Base-by-base conservation (phyloP, 2,329 filamentous ascomycete genomes). In the Paecilomyces dactylethromorphus region DNA sequence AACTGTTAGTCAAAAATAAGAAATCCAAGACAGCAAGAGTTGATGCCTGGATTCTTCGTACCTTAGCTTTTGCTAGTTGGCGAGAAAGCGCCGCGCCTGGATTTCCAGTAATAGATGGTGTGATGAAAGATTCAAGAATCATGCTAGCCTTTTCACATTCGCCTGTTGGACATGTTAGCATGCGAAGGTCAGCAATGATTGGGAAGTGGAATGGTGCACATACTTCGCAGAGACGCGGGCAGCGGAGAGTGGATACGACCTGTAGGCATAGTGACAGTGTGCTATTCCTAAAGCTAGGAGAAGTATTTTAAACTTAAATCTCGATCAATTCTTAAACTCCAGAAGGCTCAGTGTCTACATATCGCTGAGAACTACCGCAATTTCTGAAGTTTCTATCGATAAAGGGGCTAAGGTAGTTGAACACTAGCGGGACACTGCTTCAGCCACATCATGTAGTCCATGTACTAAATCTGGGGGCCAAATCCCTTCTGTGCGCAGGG, bases 21-120 rank as follows among this genome's bases (percentile, higher is more conserved):
- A 15, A n/a, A 26, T 26, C n/a, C 50, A 45, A 50, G 21, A 39
- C 32, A 12, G 21, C 29, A 33, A 8, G 12, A n/a, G 24, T 53
- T 26, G 45, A 15, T 18, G 26, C 3, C 32, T 24, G 56, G 18
- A 50, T 18, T 21, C 13, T 24, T 35, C 32, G 49, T 54, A 88
- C 87, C 83, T 96, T 93, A 66, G 91, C 91, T 74, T 90, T 90
- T 64, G 88, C 87, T 67, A 95, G 86, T 49, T 85, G 82, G 4
- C 90, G 90, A 56, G 91, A 91, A 66, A 96, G 95, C 71, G 95
- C 86, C 75, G 94, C 94, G 74, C 94, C 91, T 59, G 91, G 90
- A 5, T 90, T 89, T 71, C 94, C 92, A 22, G 91, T 77, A 78
- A 94, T 90, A 68, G 87, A 83, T 21, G 91, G 91, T 70, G 94